Conservation (phyloP, 2,329 filamentous ascomycete species). For the Penicillium sp. region DNA sequence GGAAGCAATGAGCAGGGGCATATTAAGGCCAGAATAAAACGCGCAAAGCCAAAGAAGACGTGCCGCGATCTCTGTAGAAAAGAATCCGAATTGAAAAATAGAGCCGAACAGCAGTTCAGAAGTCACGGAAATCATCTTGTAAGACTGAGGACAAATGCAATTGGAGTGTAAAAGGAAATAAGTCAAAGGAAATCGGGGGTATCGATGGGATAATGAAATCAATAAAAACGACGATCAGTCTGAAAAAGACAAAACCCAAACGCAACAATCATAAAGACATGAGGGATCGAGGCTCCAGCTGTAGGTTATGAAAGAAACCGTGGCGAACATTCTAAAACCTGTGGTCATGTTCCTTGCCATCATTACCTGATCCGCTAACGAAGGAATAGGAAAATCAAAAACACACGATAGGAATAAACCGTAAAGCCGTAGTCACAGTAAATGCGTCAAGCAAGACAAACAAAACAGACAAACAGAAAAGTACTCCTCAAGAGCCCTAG, state of each 20-base stretch:
- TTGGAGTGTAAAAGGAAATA: neutral
- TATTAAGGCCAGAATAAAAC: neutral
- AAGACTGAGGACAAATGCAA: neutral
- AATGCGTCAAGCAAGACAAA: neutral
- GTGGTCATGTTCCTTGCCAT: neutral
- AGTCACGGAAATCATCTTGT: neutral
- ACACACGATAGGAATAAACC: conserved; percentile 7
- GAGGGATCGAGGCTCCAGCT: neutral
- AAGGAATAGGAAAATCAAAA: neutral
- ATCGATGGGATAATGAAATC: conserved; percentile 31
- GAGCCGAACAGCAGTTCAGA: neutral
- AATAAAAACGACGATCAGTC: conserved; percentile 12
- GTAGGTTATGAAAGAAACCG: neutral
- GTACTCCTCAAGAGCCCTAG: neutral
- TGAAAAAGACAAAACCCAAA: conserved; percentile 8
- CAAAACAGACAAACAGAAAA: neutral
- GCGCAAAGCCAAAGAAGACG: neutral
- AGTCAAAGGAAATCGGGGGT: conserved; percentile 17
- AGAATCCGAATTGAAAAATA: neutral
- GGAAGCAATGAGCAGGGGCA: neutral
- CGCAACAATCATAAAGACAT: neutral
- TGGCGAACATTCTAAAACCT: conserved; percentile 2
- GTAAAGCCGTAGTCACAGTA: conserved; percentile 10
- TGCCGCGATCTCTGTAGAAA: neutral
- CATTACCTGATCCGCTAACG: neutral